Percentiles rank a stretch among this genome's conserved stretches.
These are phyloP conservation scores for Mycena vulgaris DNA, from an alignment of 768 basidiomycete genomes.

Conservation along the genomic window DNA sequence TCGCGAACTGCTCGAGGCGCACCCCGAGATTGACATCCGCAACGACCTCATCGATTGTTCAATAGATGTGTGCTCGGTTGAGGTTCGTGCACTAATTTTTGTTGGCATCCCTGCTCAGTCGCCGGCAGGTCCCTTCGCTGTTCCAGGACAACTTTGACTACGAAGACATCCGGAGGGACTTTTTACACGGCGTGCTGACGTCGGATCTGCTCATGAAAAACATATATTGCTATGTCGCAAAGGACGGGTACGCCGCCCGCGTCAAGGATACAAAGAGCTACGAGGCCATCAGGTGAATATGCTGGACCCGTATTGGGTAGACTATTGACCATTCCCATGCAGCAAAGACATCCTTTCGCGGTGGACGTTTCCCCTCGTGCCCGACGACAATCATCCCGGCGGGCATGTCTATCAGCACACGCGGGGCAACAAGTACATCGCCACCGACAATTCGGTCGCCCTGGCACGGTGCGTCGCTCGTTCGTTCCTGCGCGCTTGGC, in stretches of 20 bases:
- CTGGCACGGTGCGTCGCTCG: conserved; percentile 79
- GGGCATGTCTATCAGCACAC: conserved; percentile 88
- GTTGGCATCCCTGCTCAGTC: not conserved
- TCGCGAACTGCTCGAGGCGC: conserved; percentile 79
- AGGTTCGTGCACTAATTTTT: conserved; percentile 64
- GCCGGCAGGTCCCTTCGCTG: conserved; percentile 85
- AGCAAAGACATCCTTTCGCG: conserved; percentile 95
- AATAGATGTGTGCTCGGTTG: conserved; percentile 95
- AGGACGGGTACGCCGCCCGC: conserved; percentile 92
- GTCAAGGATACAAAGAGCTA: conserved; percentile 95
- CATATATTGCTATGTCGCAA: conserved; percentile 91
- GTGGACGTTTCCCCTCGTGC: conserved; percentile 96
- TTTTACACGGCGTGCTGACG: conserved; percentile 94
- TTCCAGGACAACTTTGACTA: conserved; percentile 99
- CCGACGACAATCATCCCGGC: conserved; percentile 92
- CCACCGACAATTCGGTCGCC: conserved; percentile 81
- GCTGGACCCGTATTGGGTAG: not conserved
- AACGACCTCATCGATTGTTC: conserved; percentile 91
- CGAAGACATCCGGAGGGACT: conserved; percentile 90
- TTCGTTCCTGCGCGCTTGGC: not conserved
- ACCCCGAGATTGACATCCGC: conserved; percentile 88
- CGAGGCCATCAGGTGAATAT: conserved; percentile 83
- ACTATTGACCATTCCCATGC: conserved; percentile 4
- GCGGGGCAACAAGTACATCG: conserved; percentile 91
- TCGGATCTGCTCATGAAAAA: conserved; percentile 96